Evolutionary conservation across 768 basidiomycete species (phyloP).

Genomic region (Rhodotorula diobovata): DNA sequence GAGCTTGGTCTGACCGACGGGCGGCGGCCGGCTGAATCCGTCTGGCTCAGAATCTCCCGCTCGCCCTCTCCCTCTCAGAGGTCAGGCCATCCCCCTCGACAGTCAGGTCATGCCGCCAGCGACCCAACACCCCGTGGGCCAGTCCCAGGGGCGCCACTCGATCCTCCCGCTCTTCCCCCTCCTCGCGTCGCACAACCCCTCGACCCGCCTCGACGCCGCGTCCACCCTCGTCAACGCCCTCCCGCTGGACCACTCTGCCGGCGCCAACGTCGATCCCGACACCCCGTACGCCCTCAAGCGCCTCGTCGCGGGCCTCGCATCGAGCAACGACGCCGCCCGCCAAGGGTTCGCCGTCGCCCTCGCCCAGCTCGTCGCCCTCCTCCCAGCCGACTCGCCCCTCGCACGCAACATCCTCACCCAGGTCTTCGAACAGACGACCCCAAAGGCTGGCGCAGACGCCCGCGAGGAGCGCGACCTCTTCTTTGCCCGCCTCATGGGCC

Average conservation of each 20-base stretch:
- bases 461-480: slow-evolving; percentile 89
- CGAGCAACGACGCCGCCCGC: slow-evolving; percentile 85
- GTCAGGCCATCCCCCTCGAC: no score
- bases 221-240: slow-evolving; percentile 23
- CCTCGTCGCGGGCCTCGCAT: slow-evolving; percentile 79
- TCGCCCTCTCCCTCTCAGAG: no score
- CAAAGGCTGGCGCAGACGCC: slow-evolving; percentile 70
- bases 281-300: slow-evolving; percentile 86
- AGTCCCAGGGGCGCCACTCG: slow-evolving; percentile 1
- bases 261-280: slow-evolving; percentile 53
- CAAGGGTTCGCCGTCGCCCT: slow-evolving; percentile 93
- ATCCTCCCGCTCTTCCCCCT: slow-evolving; percentile 39
- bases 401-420: slow-evolving; percentile 61
- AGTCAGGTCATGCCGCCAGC: background rate
- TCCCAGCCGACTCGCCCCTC: slow-evolving; percentile 59
- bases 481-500: slow-evolving; percentile 87
- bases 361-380: slow-evolving; percentile 82
- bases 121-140: background rate
- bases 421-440: slow-evolving; percentile 65
- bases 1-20: no score
- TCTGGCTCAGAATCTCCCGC: background rate
- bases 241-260: background rate
- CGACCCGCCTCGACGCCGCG: slow-evolving; percentile 29
- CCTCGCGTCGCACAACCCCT: slow-evolving; percentile 28
- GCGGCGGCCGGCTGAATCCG: no score